Conservation (phyloP, 1,284 basidiomycete species). For the Naganishia sp. region DNA sequence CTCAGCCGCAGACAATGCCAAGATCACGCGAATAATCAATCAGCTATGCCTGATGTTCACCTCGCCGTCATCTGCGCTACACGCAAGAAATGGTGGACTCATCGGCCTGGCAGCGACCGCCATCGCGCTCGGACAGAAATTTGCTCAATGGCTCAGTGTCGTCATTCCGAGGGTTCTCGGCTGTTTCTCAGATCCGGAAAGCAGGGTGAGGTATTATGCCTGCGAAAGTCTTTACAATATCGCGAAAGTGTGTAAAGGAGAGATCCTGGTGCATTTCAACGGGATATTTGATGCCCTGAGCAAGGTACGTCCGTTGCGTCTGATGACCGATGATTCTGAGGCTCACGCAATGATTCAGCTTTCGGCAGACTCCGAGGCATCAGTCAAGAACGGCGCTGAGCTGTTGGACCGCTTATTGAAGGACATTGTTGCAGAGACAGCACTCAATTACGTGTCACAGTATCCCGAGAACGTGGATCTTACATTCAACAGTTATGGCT, state of each 20-base stretch:
- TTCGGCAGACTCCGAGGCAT: constrained; percentile 91
- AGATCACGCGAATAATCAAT: constrained; percentile 85
- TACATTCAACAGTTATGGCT: constrained; percentile 37
- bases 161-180: constrained; percentile 88
- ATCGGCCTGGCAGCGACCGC: constrained; percentile 96
- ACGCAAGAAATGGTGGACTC: constrained; percentile 90
- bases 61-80: constrained; percentile 74
- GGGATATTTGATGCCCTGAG: constrained; percentile 96
- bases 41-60: constrained; percentile 92
- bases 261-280: constrained; percentile 96
- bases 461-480: constrained; percentile 63
- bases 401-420: constrained; percentile 95
- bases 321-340: constrained; percentile 9
- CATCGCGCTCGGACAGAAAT: constrained; percentile 89
- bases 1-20: constrained; percentile 75
- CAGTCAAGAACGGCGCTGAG: constrained; percentile 98
- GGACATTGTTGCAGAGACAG: constrained; percentile 96
- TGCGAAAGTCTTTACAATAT: constrained; percentile 99
- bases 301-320: constrained; percentile 64
- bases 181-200: constrained; percentile 93
- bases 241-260: constrained; percentile 95
- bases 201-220: constrained; percentile 77
- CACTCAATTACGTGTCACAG: constrained; percentile 89
- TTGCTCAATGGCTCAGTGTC: constrained; percentile 89
- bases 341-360: constrained; percentile 60